phyloP scores from a whole-genome alignment of 2,329 filamentous ascomycete species.

The Apiospora aurea region DNA sequence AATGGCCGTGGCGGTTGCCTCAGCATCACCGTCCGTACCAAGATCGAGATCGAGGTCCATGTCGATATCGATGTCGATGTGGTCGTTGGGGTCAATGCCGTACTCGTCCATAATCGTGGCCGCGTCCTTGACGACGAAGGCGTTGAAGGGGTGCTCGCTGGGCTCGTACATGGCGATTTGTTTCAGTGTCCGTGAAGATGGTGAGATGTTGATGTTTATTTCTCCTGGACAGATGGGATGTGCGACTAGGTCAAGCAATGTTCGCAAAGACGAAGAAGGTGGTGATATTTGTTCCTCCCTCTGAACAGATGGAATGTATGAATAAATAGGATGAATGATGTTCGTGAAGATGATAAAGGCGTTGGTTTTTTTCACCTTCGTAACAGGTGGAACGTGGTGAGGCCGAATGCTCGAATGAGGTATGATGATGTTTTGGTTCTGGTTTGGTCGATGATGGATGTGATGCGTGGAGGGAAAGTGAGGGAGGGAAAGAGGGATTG shows the following conservation, averaged over 20 bases:
- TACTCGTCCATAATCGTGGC: background rate
- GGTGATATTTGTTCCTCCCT: background rate
- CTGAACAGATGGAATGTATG: background rate
- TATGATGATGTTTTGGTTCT: background rate
- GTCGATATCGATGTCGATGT: background rate
- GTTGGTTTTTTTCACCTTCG: background rate
- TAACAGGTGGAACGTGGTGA: background rate
- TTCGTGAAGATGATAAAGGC: background rate
- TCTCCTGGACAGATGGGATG: background rate
- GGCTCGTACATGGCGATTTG: background rate
- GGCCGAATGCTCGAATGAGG: background rate
- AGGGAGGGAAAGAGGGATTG: too few relatives aligned
- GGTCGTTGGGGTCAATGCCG: background rate
- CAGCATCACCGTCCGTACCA: background rate
- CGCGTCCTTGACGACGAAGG: background rate
- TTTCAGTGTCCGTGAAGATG: background rate
- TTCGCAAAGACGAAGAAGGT: background rate
- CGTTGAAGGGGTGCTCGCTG: background rate
- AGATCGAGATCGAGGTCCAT: background rate
- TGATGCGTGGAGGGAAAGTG: too few relatives aligned
- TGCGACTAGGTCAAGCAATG: background rate
- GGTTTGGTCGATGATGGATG: too few relatives aligned
- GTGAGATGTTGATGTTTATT: background rate
- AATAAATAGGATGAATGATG: background rate
- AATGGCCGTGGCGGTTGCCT: background rate